Evolutionary conservation across 441 rosid genomes (phyloP).

Genomic region (Kokia cookei): DNA sequence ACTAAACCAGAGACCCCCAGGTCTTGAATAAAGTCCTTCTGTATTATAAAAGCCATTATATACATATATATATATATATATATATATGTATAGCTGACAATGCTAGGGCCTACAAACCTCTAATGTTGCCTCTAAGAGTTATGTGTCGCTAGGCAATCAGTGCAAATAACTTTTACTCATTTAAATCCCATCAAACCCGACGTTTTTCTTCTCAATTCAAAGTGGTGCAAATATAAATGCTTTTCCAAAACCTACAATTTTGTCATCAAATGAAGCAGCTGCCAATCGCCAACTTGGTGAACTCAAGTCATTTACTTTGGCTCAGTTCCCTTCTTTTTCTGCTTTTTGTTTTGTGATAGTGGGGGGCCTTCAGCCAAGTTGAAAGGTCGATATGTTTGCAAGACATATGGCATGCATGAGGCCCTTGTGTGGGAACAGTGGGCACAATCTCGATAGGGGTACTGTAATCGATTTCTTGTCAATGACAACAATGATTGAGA

Average conservation of each 20-base stretch:
- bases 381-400: not conserved
- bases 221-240: not conserved
- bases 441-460: not conserved
- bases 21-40: not conserved
- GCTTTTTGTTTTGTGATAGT: not conserved
- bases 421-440: not conserved
- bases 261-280: not conserved
- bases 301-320: not conserved
- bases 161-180: not conserved
- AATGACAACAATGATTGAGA: not conserved
- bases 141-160: not conserved
- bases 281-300: not conserved
- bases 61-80: not conserved
- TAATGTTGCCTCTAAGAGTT: not conserved
- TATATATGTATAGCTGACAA: not conserved
- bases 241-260: not conserved
- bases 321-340: not conserved
- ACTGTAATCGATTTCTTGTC: slow-evolving; percentile 8
- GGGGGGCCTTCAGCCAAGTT: not conserved
- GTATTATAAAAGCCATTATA: not conserved
- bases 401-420: slow-evolving; percentile 1
- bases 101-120: not conserved
- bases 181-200: not conserved
- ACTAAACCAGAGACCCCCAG: not conserved
- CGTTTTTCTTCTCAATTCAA: not conserved